These are phyloP conservation scores for Lophiotrema nucula DNA, from an alignment of 495 filamentous ascomycete species.

Conservation along the genomic window DNA sequence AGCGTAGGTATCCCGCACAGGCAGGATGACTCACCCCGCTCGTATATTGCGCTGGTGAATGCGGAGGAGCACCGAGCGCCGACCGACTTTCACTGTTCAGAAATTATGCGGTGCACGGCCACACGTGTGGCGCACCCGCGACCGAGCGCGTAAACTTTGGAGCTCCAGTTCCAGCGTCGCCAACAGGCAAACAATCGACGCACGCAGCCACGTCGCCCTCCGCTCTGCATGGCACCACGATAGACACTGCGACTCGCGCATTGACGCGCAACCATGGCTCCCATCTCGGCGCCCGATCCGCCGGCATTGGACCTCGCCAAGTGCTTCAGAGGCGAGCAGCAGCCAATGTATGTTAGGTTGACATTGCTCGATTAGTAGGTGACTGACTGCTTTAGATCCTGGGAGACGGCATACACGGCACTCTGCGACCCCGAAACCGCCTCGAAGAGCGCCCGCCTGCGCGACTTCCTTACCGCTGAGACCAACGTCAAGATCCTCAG, in stretches of 20 bases:
- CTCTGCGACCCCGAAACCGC: conserved; percentile 55
- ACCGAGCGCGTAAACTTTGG: no score
- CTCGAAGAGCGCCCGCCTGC: conserved; percentile 46
- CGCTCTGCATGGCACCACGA: conserved; percentile 19
- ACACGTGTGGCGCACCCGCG: background rate
- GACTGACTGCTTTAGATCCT: conserved; percentile 58
- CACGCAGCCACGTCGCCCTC: background rate
- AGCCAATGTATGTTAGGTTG: conserved; percentile 22
- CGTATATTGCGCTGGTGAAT: background rate
- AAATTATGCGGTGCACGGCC: background rate
- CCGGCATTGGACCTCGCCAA: conserved; percentile 19
- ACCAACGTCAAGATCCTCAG: conserved; percentile 65
- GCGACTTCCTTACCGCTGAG: conserved; percentile 63
- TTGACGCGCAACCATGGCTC: conserved; percentile 31
- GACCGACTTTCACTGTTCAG: background rate
- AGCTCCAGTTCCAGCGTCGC: background rate
- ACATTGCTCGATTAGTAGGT: background rate
- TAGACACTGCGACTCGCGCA: conserved; percentile 18
- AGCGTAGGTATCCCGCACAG: background rate
- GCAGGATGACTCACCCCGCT: background rate
- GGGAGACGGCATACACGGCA: conserved; percentile 68
- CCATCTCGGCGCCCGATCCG: conserved; percentile 1
- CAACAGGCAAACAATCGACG: background rate
- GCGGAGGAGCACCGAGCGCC: background rate
- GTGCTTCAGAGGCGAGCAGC: conserved; percentile 31